Percentiles rank a stretch among this genome's conserved stretches.
Conservation (phyloP, 768 basidiomycete genomes). For the Sistotremastrum suecicum region DNA sequence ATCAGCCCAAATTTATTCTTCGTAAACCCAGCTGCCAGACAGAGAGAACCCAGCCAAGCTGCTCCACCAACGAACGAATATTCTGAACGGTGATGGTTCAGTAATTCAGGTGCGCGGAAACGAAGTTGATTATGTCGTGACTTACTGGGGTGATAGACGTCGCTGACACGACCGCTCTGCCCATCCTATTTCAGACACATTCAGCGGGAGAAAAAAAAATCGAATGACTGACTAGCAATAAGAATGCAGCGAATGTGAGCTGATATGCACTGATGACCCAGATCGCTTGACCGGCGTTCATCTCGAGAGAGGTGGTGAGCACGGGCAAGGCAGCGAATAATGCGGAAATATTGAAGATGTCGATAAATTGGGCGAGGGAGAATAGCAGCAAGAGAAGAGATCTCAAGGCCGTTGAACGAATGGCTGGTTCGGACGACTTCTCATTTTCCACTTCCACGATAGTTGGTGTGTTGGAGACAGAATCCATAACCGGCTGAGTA, state of each 20-base stretch:
- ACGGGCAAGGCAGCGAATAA: constrained; percentile 26
- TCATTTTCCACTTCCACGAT: too few species aligned
- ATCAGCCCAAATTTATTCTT: constrained; percentile 32
- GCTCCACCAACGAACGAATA: constrained; percentile 26
- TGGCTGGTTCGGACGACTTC: too few species aligned
- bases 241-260: constrained; percentile 28
- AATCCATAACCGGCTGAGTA: too few species aligned
- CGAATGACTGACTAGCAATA: constrained; percentile 17
- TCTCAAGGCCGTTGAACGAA: too few species aligned
- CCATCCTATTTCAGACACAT: neutral
- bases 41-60: constrained; percentile 25
- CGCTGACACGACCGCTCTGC: constrained; percentile 25
- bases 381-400: constrained; percentile 20
- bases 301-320: constrained; percentile 12
- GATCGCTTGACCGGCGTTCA: constrained; percentile 13
- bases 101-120: too few species aligned
- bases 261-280: constrained; percentile 32
- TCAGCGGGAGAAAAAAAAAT: neutral
- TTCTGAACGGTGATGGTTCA: too few species aligned
- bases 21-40: constrained; percentile 32
- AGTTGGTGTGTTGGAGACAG: too few species aligned
- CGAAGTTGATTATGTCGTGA: neutral
- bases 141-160: constrained; percentile 28
- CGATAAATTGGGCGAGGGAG: constrained; percentile 29
- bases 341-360: constrained; percentile 29